Evolutionary conservation across 2,329 filamentous ascomycete genomes (phyloP).

Genomic region (Thielaviopsis populi): DNA sequence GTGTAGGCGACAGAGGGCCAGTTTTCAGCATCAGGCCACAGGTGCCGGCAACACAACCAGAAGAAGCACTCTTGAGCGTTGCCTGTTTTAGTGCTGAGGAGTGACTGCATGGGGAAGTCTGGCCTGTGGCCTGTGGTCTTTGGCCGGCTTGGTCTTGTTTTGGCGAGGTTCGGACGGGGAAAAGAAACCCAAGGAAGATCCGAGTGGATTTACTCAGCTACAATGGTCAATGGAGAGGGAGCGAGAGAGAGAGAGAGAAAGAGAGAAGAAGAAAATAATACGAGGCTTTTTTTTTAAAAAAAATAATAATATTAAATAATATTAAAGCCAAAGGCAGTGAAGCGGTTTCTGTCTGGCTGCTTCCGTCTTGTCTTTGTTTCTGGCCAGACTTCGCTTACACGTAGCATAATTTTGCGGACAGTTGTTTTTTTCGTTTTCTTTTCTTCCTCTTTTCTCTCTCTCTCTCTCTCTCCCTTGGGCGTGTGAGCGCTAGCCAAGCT

Average conservation of each 20-base stretch:
- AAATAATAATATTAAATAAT: neutral
- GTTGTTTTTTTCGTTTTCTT: too few species aligned
- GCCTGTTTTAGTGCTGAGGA: neutral
- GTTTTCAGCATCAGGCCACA: neutral
- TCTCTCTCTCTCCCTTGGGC: too few species aligned
- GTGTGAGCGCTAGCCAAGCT: too few species aligned
- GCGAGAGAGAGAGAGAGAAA: too few species aligned
- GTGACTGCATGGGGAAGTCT: neutral
- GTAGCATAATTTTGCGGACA: neutral
- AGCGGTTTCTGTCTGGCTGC: neutral
- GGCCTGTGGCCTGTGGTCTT: neutral
- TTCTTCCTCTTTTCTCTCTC: too few species aligned
- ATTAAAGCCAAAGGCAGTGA: neutral
- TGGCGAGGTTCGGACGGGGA: neutral
- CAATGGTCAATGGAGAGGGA: neutral
- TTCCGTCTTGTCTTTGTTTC: neutral
- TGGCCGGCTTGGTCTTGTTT: neutral
- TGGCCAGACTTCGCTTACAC: neutral
- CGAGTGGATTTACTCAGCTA: neutral
- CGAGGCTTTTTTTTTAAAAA: neutral
- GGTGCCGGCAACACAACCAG: neutral
- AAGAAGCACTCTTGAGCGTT: neutral
- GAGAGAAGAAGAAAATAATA: neutral
- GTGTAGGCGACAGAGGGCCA: neutral
- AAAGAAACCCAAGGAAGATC: neutral